Evolutionary conservation across 2,329 filamentous ascomycete species (phyloP), one percentile per base, ranked within the genome.

Genomic region (Cryphonectria naterciae): DNA sequence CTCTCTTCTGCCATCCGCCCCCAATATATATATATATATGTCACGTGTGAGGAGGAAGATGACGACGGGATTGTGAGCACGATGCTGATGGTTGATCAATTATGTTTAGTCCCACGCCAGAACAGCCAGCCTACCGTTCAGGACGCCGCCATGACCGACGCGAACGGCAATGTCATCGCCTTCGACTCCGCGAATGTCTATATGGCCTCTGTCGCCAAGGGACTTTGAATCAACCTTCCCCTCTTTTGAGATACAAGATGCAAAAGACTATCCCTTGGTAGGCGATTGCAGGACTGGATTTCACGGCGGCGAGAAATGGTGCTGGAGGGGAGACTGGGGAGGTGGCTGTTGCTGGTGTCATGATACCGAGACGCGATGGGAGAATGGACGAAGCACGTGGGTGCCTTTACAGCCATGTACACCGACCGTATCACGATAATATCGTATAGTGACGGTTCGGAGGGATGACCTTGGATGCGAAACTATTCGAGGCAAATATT

Each of bases 81-180:
- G 15, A 32, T 35, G 15, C 15, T 58, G 28, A 58, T 32, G 15
- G 25, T 17, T 1, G 25, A n/a, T 49, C 10, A 39, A 39, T 22
- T 22, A 22, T 10, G 5, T 32, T 2, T 32, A 58, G 54, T 58
- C 54, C 28, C 15, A 15, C 54, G 54, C 54, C 54, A 58, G 4
- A 35, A 32, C 74, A 49, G 73, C 56, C 46, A 68, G 73, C 41
- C 77, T 80, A 69, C 76, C 80, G 43, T 81, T 82, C 74, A 79
- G 80, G 68, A 75, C 28, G 77, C 84, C 19, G 80, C 85, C 77
- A 88, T 88, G 86, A 81, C 82, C 52, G 81, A 84, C 72, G 74
- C 75, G 28, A 73, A 78, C 52, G 86, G 86, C 75, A 82, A 84
- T 62, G 78, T 86, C 72, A 74, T 87, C 28, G 75, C 79, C 39